Evolutionary conservation across 331 rosid genomes (phyloP), one percentile per base, ranked within the genome.

Genomic region (Malus hybrid): DNA sequence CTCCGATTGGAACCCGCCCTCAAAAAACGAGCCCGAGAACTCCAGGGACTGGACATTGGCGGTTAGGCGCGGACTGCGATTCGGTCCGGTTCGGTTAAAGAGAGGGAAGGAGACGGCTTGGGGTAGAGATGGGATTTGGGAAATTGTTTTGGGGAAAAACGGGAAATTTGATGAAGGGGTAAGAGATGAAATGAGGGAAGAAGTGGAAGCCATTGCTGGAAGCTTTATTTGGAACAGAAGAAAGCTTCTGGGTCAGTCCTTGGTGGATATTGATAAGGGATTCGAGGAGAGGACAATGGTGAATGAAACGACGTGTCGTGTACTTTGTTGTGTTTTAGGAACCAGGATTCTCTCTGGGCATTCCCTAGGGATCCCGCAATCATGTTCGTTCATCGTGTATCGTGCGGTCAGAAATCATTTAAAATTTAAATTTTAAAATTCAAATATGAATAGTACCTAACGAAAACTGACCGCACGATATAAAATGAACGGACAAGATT

Each of bases 21-120:
- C 79, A 18, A 93, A 91, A 80, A 89, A 87, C 0, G 97, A 89
- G 22, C 87, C 83, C 27, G 88, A 80, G 63, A 88, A 91, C 75
- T 89, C 97, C 39, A 91, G 82, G 7, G 86, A 83, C 69, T 81
- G 89, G 20, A 85, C 86, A 65, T 77, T 83, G 44, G 67, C 59
- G 52, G 65, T 18, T 5, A 78, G 57, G 18, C 61, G 74, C 24
- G 74, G 18, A 28, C 11, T 5, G n/a, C 7, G 50, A 69, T 36
- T n/a, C 73, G 74, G 71, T 46, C 76, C 65, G 50, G 44, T 29
- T 56, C 14, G 44, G 66, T 9, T 18, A 24, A 27, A 5, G 52
- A 24, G 81, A 54, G 72, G 12, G 67, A 85, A 85, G 74, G 67
- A 36, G 24, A 70, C 4, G 34, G 44, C 3, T 36, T 71, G 55